Evolutionary conservation across 176 grass and related monocot species (phyloP), one percentile per base, ranked within the genome.

Genomic region (Aegilops speltoides): DNA sequence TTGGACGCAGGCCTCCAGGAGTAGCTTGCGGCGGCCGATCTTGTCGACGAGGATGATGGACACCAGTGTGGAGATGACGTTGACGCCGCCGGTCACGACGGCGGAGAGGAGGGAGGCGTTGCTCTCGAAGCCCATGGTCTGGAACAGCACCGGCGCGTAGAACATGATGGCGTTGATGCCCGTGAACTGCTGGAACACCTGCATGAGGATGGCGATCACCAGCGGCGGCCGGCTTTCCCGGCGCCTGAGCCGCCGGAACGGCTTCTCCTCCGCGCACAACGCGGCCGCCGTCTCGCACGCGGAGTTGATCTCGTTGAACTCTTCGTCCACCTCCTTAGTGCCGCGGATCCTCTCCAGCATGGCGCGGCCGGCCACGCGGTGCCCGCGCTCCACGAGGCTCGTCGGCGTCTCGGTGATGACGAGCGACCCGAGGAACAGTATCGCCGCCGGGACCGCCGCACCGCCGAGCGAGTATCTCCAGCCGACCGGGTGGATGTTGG

Each of bases 91-190:
- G 56, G 56, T 59, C 56, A 59, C 56, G 56, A 59, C 56, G 19
- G 56, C 56, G 56, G 56, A 59, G 56, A 59, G 56, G 56, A 59
- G 56, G 7, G 56, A 59, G 19, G 56, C 56, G 2, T 59, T 59
- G 56, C 56, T 59, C 56, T 59, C 92, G 40, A 97, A 97, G 6
- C 95, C 95, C 90, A 97, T 91, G 92, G 86, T 97, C 86, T 94
- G 92, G 86, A 97, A 97, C 90, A 92, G 79, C 20, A 97, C 92
- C 4, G 92, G 92, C 78, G 95, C 95, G 25, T 97, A 97, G 92
- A 97, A 97, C 45, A 97, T 82, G 48, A 97, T 97, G 57, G 95
- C 94, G 88, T 97, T 97, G 76, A 97, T 97, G 15, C 95, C 95
- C 10, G 92, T 93, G 56, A 59, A 59, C 56, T 59, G 56, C 56